Base-by-base conservation (phyloP, 495 filamentous ascomycete species). In the Tuber borchii region DNA sequence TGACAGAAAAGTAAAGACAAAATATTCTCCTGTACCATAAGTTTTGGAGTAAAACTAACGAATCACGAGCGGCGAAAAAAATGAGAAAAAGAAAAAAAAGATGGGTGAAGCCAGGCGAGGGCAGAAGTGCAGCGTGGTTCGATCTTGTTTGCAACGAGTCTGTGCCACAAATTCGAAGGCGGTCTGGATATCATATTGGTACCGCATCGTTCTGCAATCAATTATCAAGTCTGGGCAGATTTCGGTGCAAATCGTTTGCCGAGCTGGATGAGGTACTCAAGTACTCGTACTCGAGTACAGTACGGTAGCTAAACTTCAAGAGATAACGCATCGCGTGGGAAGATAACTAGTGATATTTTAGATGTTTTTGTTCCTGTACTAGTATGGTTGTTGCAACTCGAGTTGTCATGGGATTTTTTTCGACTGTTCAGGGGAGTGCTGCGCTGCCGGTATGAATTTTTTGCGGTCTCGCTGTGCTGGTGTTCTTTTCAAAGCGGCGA, bases 61-160 rank as follows among this genome's bases (percentile, higher is more conserved):
- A 65, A 56, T 56, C 48, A 56, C 48, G n/a, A 20, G 20, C 2
- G 48, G 26, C 48, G n/a, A 31, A 22, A 48, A 48, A 43, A 6
- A 6, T 5, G 12, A 43, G 42, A 12, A 43, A 43, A 12, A 43
- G 10, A n/a, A 22, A 20, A 48, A 45, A 39, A 71, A 46, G 72
- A 75, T 19, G 45, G 69, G 71, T 44, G 75, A 72, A 74, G 51
- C 31, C 46, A 56, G 51, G 77, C 72, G 69, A 69, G 73, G 76
- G 51, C 70, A 56, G 56, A 72, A 76, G 70, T 69, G 72, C 31
- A 40, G 76, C 74, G 43, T 73, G 74, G 70, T 70, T 76, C 56
- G 70, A 72, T 76, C 76, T 70, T 20, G 69, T 72, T 77, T 65
- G 56, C 56, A 2, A 65, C 56, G 34, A 31, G 56, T 16, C 34